phyloP scores from a whole-genome alignment of 2,329 filamentous ascomycete genomes.

The Cladosporium sp. region DNA sequence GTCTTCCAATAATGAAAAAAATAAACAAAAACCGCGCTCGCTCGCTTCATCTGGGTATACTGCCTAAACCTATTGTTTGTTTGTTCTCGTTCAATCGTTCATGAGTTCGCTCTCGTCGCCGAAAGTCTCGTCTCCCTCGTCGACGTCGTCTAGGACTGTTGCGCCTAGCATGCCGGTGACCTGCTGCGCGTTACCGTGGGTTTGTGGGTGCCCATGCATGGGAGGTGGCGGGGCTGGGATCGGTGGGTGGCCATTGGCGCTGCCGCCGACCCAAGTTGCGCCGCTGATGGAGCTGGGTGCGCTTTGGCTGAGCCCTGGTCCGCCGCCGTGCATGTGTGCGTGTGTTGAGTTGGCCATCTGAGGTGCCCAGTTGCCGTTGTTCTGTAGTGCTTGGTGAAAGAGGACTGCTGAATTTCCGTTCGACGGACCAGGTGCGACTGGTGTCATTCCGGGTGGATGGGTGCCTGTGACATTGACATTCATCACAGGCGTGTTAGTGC shows the following conservation, averaged over 20 bases:
- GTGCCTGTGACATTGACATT: constrained; percentile 25
- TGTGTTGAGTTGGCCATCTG: constrained; percentile 1
- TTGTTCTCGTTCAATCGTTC: constrained; percentile 18
- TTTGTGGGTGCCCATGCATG: background rate
- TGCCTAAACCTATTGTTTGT: background rate
- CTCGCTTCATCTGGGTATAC: constrained; percentile 7
- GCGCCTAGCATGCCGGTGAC: constrained; percentile 36
- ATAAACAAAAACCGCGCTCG: background rate
- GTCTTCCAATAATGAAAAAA: background rate
- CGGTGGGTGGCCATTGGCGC: background rate
- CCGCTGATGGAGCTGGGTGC: constrained; percentile 27
- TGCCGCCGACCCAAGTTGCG: constrained; percentile 18
- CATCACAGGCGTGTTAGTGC: constrained; percentile 28
- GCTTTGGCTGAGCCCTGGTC: constrained; percentile 24
- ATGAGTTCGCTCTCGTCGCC: constrained; percentile 44
- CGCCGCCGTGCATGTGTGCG: background rate
- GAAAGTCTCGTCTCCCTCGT: constrained; percentile 40
- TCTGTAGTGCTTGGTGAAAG: constrained; percentile 14
- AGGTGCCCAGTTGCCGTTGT: constrained; percentile 6
- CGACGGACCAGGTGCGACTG: constrained; percentile 18
- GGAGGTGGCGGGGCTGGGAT: background rate
- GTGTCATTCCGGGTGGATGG: constrained; percentile 23
- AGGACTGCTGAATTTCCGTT: constrained; percentile 15
- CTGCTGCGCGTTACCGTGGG: constrained; percentile 25
- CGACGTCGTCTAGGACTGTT: constrained; percentile 35